These are phyloP conservation scores for Arabidopsis suecica DNA, from an alignment of 345 rosid genomes.

Conservation along the genomic window DNA sequence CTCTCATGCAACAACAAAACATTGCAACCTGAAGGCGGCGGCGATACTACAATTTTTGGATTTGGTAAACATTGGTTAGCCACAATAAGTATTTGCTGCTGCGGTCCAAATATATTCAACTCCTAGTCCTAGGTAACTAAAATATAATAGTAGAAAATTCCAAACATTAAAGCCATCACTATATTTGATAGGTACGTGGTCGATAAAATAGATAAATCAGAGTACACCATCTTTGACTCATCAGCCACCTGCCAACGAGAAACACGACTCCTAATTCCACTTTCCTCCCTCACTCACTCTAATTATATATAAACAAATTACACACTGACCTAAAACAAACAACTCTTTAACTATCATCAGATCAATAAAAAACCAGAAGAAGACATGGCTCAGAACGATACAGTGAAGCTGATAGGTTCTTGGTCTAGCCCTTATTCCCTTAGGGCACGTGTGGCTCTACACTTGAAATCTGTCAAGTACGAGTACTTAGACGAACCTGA, in stretches of 20 bases:
- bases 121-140: not conserved
- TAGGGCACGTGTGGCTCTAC: conserved; percentile 71
- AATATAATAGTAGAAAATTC: not conserved
- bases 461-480: conserved; percentile 65
- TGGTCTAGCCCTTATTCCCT: conserved; percentile 77
- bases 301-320: not conserved
- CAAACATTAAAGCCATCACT: not conserved
- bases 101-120: not conserved
- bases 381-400: conserved; percentile 30
- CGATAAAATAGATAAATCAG: not conserved
- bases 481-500: conserved; percentile 62
- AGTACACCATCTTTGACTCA: not conserved
- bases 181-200: not conserved
- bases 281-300: not conserved
- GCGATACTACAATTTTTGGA: not conserved
- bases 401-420: conserved; percentile 60
- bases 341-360: not conserved
- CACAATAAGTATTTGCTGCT: not conserved
- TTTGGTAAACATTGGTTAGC: not conserved
- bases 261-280: not conserved
- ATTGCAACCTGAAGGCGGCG: not conserved
- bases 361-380: not conserved
- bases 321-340: not conserved
- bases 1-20: conserved; percentile 50
- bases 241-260: conserved; percentile 1